These are phyloP conservation scores for Oenanthe sinensis DNA, from an alignment of 129 eudicot genomes.

Conservation along the genomic window DNA sequence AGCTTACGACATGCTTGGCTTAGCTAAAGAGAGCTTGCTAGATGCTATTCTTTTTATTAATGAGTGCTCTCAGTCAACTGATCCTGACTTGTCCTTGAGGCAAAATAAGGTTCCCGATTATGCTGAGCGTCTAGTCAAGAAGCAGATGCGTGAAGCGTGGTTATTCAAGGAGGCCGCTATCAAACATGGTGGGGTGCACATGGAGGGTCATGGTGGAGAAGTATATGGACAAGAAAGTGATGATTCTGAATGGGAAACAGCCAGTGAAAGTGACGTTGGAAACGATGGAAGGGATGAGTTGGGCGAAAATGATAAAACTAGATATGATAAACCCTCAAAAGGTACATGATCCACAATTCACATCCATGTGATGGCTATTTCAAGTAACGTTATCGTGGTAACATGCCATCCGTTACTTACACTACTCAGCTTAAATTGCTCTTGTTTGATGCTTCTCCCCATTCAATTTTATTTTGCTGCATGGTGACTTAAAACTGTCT, in stretches of 20 bases:
- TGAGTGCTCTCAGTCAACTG: slow-evolving; percentile 84
- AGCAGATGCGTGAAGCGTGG: slow-evolving; percentile 98
- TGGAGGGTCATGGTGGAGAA: slow-evolving; percentile 61
- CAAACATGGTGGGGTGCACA: slow-evolving; percentile 70
- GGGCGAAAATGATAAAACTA: slow-evolving; percentile 41
- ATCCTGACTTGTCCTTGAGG: slow-evolving; percentile 66
- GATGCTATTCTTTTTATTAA: slow-evolving; percentile 87
- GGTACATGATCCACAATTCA: slow-evolving; percentile 30
- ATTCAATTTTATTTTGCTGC: neutral
- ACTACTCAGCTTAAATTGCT: neutral
- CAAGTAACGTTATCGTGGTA: neutral
- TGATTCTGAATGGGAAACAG: slow-evolving; percentile 99
- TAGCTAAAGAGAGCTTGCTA: slow-evolving; percentile 84
- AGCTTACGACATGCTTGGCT: slow-evolving; percentile 91
- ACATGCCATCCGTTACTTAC: neutral
- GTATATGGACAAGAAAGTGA: slow-evolving; percentile 64
- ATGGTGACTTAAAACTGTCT: neutral
- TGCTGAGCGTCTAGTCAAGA: slow-evolving; percentile 91
- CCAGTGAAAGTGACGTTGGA: slow-evolving; percentile 88
- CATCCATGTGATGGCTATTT: neutral
- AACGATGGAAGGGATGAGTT: slow-evolving; percentile 50
- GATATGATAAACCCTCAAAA: slow-evolving; percentile 46
- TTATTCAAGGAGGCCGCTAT: slow-evolving; percentile 82
- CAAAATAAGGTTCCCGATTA: slow-evolving; percentile 95
- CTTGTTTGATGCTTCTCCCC: neutral